These are phyloP conservation scores for Arthroderma sp. DNA, from an alignment of 2,329 filamentous ascomycete genomes.

Conservation along the genomic window DNA sequence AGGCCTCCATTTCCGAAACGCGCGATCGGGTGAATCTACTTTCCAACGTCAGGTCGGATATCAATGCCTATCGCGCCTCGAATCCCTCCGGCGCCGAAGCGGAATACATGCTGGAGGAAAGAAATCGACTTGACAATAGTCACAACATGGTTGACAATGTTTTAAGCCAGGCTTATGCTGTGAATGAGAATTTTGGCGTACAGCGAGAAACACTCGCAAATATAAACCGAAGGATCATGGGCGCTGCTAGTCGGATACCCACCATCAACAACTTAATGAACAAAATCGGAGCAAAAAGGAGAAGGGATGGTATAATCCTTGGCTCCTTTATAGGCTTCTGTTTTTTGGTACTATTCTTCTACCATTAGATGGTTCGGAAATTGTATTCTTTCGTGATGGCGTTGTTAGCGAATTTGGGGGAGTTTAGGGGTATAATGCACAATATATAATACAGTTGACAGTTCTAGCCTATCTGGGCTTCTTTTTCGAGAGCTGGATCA, in stretches of 20 bases:
- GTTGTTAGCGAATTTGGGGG: no score
- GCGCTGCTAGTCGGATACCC: slow-evolving; percentile 79
- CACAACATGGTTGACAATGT: slow-evolving; percentile 83
- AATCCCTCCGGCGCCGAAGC: slow-evolving; percentile 76
- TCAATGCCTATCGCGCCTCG: slow-evolving; percentile 69
- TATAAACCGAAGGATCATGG: slow-evolving; percentile 81
- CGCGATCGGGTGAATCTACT: slow-evolving; percentile 83
- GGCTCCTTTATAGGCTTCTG: slow-evolving; percentile 84
- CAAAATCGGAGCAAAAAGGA: slow-evolving; percentile 87
- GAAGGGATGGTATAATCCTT: slow-evolving; percentile 87
- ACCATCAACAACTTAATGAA: slow-evolving; percentile 85
- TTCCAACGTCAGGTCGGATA: slow-evolving; percentile 80
- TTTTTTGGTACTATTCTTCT: slow-evolving; percentile 73
- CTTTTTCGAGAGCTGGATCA: no score
- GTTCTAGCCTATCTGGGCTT: no score
- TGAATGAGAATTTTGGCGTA: slow-evolving; percentile 77
- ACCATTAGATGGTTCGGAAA: slow-evolving; percentile 39
- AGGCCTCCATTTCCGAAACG: slow-evolving; percentile 57
- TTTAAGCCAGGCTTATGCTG: slow-evolving; percentile 87
- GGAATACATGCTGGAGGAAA: slow-evolving; percentile 94
- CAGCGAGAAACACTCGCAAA: slow-evolving; percentile 79
- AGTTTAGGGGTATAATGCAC: no score
- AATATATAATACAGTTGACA: no score
- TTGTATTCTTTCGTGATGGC: no score
- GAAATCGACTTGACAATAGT: slow-evolving; percentile 71